A percentile compares a stretch with the other conserved stretches of the same genome.
Evolutionary conservation across 2,329 filamentous ascomycete species (phyloP).

Genomic region (Trichoderma polysporum): DNA sequence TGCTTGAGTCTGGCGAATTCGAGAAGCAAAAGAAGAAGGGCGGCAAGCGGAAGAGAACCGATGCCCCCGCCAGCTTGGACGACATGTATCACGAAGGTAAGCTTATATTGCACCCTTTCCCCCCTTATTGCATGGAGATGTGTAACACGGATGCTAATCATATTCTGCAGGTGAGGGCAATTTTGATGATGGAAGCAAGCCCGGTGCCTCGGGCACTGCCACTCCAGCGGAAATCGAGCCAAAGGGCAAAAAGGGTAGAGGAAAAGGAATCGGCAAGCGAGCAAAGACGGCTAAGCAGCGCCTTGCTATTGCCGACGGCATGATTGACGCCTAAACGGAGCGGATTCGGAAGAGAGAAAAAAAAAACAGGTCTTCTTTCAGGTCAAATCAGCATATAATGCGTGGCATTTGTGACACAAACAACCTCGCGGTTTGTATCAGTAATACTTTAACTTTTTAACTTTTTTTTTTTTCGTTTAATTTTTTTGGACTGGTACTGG

Average conservation of each 20-base stretch:
- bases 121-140: not conserved
- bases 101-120: conserved; percentile 35
- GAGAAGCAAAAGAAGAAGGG: conserved; percentile 66
- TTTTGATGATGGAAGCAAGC: conserved; percentile 85
- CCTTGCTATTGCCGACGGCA: conserved; percentile 65
- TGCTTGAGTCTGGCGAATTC: conserved; percentile 69
- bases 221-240: conserved; percentile 67
- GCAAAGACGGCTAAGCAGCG: conserved; percentile 69
- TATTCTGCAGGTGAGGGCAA: conserved; percentile 78
- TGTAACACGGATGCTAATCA: conserved; percentile 28
- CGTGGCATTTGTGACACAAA: not conserved
- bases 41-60: conserved; percentile 54
- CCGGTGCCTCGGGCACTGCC: conserved; percentile 67
- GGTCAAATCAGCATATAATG: not conserved
- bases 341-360: not conserved
- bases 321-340: conserved; percentile 32
- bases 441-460: not conserved
- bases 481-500: conserved; percentile 5
- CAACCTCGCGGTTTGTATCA: conserved; percentile 8
- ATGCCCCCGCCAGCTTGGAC: conserved; percentile 68
- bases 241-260: conserved; percentile 56
- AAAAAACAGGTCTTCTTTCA: not conserved
- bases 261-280: conserved; percentile 52
- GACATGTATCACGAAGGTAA: conserved; percentile 99
- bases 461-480: not conserved